A percentile compares a stretch with the other conserved stretches of the same genome.
phyloP scores from a whole-genome alignment of 345 rosid genomes.

The Corchorus olitorius region DNA sequence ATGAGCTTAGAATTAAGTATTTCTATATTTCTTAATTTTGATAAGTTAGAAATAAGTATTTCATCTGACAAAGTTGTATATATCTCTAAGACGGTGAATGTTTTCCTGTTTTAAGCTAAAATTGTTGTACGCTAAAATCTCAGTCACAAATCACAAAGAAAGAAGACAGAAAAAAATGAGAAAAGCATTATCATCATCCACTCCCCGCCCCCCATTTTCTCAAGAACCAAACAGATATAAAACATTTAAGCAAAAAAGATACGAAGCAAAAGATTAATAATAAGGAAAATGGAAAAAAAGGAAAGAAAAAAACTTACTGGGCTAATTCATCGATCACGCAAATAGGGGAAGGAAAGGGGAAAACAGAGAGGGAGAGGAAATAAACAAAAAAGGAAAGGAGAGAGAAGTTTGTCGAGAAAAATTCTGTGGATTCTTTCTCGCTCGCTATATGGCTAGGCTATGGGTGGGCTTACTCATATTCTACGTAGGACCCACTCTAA shows the following conservation, averaged over 20 bases:
- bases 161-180: background rate
- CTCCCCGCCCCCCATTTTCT: slow-evolving; percentile 7
- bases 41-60: background rate
- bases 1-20: background rate
- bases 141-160: background rate
- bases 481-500: background rate
- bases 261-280: background rate
- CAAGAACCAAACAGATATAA: background rate
- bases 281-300: background rate
- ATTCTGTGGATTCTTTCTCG: background rate
- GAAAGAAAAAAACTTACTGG: slow-evolving; percentile 7
- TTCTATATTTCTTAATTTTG: too few relatives aligned
- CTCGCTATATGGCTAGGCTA: background rate
- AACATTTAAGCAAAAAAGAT: background rate
- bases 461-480: background rate
- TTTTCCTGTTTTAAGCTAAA: background rate
- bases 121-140: background rate
- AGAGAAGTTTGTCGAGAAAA: background rate
- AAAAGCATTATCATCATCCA: background rate
- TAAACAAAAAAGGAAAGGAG: background rate
- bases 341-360: background rate
- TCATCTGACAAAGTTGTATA: background rate
- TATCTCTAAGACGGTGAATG: background rate
- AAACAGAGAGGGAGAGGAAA: background rate
- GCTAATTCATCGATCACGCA: background rate